Conservation (phyloP, 371 early-diverging fungal species). For the Mucor ambiguus region DNA sequence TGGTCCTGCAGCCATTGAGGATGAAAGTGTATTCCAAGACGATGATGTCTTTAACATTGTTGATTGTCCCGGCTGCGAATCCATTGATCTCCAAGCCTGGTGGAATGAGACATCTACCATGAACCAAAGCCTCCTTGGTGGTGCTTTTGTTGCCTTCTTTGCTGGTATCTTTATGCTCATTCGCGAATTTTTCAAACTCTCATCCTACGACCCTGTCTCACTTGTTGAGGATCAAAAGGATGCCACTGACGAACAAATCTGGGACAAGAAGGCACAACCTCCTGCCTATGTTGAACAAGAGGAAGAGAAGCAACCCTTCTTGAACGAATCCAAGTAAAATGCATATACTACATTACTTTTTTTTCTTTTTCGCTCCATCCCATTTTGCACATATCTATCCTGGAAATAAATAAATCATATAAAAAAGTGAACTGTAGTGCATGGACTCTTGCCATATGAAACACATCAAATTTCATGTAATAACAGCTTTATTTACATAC, state of each 20-base stretch:
- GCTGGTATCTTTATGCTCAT: constrained; percentile 30
- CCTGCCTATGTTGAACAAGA: constrained; percentile 35
- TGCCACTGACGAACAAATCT: constrained; percentile 3
- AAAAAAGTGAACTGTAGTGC: not conserved
- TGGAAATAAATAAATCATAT: not conserved
- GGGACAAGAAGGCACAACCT: constrained; percentile 30
- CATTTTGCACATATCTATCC: not conserved
- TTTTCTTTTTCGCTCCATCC: not conserved
- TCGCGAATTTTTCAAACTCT: constrained; percentile 31
- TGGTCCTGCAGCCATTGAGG: constrained; percentile 11
- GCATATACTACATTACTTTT: too few relatives aligned
- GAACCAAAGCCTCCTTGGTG: constrained; percentile 30
- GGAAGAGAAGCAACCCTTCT: constrained; percentile 41
- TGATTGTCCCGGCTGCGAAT: constrained; percentile 17
- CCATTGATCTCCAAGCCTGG: constrained; percentile 31
- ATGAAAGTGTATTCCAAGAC: not conserved
- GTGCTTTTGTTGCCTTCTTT: constrained; percentile 30
- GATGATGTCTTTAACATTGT: constrained; percentile 1
- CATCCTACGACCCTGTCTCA: constrained; percentile 21
- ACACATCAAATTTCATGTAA: not conserved
- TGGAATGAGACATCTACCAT: constrained; percentile 38
- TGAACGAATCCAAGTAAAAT: constrained; percentile 11
- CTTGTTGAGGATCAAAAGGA: constrained; percentile 23
- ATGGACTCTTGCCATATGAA: not conserved
- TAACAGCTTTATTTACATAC: not conserved